Evolutionary conservation across 2,329 filamentous ascomycete species (phyloP), one percentile per base, ranked within the genome.

Genomic region (Aspergillus brasiliensis): DNA sequence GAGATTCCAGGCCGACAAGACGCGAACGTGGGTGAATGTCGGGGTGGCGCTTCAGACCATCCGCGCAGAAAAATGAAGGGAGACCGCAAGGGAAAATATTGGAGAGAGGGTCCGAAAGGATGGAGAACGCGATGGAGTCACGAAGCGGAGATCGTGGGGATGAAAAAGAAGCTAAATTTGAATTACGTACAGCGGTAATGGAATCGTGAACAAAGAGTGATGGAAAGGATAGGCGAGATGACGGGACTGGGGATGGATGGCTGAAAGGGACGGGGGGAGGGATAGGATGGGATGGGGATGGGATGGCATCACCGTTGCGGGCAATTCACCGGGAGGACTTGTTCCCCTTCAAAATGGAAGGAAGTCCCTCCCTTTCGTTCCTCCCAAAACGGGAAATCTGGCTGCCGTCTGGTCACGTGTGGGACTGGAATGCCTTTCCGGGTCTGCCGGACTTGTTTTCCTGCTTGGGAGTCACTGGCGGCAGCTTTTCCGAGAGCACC

Each of bases 21-120:
- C 38, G 49, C 51, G 47, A 47, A 27, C 55, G 44, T 34, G 31
- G 13, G 31, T 11, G 31, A 34, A 34, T 51, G 57, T 67, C 62
- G 62, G 65, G 62, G 56, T 62, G 44, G 51, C 60, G 57, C 44
- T 51, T 63, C 40, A 65, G 65, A 67, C 67, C 68, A 68, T 64
- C 48, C 56, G 59, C 60, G 68, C 62, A 69, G 56, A 57, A 60
- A 62, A 58, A 44, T 55, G 62, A 63, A 66, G 57, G 58, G 63
- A 52, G 52, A 59, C 48, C 49, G 51, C 57, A 61, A 55, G 28
- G 28, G 19, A 51, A 59, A 57, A 58, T n/a, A 27, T 38, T 37
- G 49, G 44, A 38, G 56, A 51, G 38, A 49, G 34, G 57, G 46
- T 48, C 57, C 40, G 46, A 51, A 28, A 49, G 42, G 21, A 38